phyloP scores from a whole-genome alignment of 352 stramenopile genomes.

The Peronospora farinosa region DNA sequence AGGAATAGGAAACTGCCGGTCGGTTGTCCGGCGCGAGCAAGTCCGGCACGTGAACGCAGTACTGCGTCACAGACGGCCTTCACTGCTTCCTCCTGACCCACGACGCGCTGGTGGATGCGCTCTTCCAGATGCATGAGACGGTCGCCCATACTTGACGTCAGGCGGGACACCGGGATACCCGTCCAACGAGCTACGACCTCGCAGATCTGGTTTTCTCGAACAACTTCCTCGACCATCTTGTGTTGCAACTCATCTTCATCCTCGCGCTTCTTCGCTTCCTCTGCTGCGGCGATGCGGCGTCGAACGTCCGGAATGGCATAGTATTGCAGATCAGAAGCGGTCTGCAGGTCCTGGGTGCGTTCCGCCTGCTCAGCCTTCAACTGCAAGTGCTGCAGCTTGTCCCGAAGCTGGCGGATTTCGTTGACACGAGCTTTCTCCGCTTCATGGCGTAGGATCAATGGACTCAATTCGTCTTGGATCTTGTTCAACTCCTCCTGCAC shows the following conservation, averaged over 20 bases:
- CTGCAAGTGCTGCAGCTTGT: constrained; percentile 90
- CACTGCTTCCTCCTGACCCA: constrained; percentile 92
- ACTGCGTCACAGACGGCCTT: constrained; percentile 89
- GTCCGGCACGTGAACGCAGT: constrained; percentile 86
- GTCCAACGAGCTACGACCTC: constrained; percentile 88
- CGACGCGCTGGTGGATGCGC: constrained; percentile 86
- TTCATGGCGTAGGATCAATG: constrained; percentile 88
- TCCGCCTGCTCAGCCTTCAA: constrained; percentile 92
- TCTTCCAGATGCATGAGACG: constrained; percentile 78
- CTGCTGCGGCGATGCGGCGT: constrained; percentile 75
- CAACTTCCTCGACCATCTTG: constrained; percentile 81
- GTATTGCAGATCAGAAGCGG: constrained; percentile 95
- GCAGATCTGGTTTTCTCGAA: constrained; percentile 86
- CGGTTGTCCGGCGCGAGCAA: constrained; percentile 82
- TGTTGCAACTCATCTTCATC: constrained; percentile 50
- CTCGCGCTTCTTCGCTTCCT: constrained; percentile 58
- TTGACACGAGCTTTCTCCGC: constrained; percentile 89
- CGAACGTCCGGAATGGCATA: constrained; percentile 91
- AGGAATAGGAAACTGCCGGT: constrained; percentile 95
- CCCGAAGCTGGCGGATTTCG: constrained; percentile 89
- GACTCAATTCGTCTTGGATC: constrained; percentile 87
- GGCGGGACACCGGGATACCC: constrained; percentile 81
- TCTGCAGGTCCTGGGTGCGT: constrained; percentile 91
- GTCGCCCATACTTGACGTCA: constrained; percentile 74
- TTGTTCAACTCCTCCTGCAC: constrained; percentile 90